Evolutionary conservation across 164 flowering plant species (phyloP), one percentile per base, ranked within the genome.

Genomic region (Magnolia officinalis): DNA sequence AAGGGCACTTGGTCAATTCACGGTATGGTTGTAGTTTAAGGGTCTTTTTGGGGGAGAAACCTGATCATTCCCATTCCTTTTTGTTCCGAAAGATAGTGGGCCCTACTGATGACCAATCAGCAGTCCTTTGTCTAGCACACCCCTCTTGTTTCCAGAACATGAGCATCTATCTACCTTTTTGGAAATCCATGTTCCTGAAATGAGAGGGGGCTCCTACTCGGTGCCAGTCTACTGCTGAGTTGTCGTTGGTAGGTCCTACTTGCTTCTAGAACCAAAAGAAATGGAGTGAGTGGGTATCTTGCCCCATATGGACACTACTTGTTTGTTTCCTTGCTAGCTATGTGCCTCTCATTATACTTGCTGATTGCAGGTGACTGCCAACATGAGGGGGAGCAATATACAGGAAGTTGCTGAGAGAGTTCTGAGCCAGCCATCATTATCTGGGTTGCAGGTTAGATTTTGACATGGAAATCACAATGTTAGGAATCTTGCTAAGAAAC

Each of bases 301-400:
- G 61, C 2, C 16, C 3, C 18, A 11, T 55, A 37, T 37, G 45
- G 45, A 4, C 45, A 8, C 61, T 55, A 55, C 61, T 11, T 11
- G 16, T 55, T 11, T 55, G 13, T 55, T 55, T 55, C 61, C 13
- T 16, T 55, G 61, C 61, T 55, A 55, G 13, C 13, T 11, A 11
- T 55, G 19, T 10, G 29, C n/a, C 6, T 68, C 19, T 29, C 16
- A 68, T 76, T 73, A 75, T 66, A 19, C 71, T 74, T 77, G 11
- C 8, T 24, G 55, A 74, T 84, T 77, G 71, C 86, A 96, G 99
- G 99, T 96, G 66, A 82, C 85, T 78, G 97, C 98, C 72, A 92
- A 94, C 83, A 96, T 94, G 98, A 88, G 97, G 78, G 99, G 99
- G 72, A 86, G 82, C 78, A 89, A 91, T 86, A 90, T 89, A 52